Conservation (phyloP, 257 asterid genomes). For the Ajuga chamaepitys region DNA sequence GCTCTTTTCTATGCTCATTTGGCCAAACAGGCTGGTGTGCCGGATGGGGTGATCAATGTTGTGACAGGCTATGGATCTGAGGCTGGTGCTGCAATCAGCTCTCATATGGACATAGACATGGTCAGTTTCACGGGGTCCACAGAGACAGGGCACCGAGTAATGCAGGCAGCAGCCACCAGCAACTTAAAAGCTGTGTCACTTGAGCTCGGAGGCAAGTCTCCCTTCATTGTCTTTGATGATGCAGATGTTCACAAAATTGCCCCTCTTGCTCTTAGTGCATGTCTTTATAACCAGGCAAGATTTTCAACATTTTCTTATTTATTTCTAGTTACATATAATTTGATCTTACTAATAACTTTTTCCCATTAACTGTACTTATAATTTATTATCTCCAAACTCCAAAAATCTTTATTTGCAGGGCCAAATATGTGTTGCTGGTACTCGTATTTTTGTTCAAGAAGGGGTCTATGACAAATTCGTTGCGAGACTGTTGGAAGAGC, state of each 20-base stretch:
- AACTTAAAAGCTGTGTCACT: conserved; percentile 55
- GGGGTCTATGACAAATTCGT: conserved; percentile 48
- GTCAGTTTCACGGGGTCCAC: conserved; percentile 83
- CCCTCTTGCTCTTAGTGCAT: conserved; percentile 48
- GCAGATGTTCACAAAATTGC: conserved; percentile 54
- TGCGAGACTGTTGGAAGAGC: conserved; percentile 36
- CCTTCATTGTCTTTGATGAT: conserved; percentile 60
- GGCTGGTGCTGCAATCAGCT: conserved; percentile 66
- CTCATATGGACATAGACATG: conserved; percentile 84
- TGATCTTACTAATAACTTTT: neutral
- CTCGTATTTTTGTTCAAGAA: conserved; percentile 63
- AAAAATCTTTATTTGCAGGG: conserved; percentile 38
- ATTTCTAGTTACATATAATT: neutral
- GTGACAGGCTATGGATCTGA: conserved; percentile 58
- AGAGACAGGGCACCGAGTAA: conserved; percentile 46
- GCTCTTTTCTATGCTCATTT: conserved; percentile 44
- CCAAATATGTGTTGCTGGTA: conserved; percentile 66
- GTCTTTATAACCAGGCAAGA: conserved; percentile 49
- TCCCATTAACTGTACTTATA: neutral
- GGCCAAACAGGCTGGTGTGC: conserved; percentile 75
- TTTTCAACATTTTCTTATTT: neutral
- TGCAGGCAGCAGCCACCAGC: conserved; percentile 74
- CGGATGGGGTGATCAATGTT: conserved; percentile 72
- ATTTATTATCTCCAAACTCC: neutral
- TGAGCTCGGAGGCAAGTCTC: conserved; percentile 76